Conservation (phyloP, 2,329 filamentous ascomycete species). For the Metarhizium humberi region DNA sequence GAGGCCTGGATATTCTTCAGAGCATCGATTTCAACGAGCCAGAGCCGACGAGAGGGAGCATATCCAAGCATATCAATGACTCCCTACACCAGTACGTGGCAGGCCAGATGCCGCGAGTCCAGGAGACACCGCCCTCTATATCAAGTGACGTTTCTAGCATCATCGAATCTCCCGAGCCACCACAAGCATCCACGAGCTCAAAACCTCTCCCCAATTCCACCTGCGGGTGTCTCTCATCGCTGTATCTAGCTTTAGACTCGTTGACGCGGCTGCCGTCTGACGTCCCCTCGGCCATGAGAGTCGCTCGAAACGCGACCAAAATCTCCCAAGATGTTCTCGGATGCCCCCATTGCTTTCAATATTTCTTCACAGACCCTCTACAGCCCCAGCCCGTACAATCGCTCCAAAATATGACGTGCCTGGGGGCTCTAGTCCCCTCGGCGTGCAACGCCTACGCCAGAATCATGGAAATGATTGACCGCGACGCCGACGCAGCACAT, state of each 20-base stretch:
- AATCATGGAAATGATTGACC: slow-evolving; percentile 46
- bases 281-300: slow-evolving; percentile 35
- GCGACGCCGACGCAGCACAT: slow-evolving; percentile 35
- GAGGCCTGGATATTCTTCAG: slow-evolving; percentile 20
- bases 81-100: slow-evolving; percentile 17
- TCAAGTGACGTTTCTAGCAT: slow-evolving; percentile 14
- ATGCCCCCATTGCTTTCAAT: slow-evolving; percentile 39
- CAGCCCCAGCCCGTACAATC: slow-evolving; percentile 33
- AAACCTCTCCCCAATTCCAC: slow-evolving; percentile 18
- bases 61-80: slow-evolving; percentile 20
- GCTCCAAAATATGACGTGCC: slow-evolving; percentile 50
- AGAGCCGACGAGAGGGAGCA: slow-evolving; percentile 14
- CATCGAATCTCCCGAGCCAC: slow-evolving; percentile 9
- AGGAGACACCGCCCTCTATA: slow-evolving; percentile 12
- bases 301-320: slow-evolving; percentile 37
- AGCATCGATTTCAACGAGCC: slow-evolving; percentile 24
- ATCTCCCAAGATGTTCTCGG: slow-evolving; percentile 41
- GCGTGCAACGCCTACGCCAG: slow-evolving; percentile 47
- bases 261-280: slow-evolving; percentile 37
- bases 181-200: slow-evolving; percentile 4
- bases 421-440: slow-evolving; percentile 47
- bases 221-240: slow-evolving; percentile 39
- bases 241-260: slow-evolving; percentile 42
- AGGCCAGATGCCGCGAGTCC: slow-evolving; percentile 11
- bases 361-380: slow-evolving; percentile 23